Conservation (phyloP, 75 land plant species). For the Pseudotsuga menziesii region DNA sequence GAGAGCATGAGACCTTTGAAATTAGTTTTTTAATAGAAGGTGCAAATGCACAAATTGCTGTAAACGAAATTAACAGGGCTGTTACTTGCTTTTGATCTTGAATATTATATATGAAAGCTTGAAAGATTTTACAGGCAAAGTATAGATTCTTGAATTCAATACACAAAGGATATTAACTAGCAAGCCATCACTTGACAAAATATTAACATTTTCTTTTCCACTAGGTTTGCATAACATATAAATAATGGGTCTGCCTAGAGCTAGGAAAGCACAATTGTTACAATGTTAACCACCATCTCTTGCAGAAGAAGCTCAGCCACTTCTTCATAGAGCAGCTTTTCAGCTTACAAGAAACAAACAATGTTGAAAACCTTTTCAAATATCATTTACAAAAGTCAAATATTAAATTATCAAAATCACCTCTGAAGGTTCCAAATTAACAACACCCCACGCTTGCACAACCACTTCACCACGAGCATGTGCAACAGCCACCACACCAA, state of each 20-base stretch:
- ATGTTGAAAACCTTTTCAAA: neutral
- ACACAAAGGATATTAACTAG: neutral
- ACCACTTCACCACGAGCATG: constrained; percentile 39
- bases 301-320: neutral
- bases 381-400: neutral
- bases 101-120: neutral
- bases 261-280: neutral
- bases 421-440: constrained; percentile 34
- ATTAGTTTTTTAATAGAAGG: neutral
- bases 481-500: constrained; percentile 36
- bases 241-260: neutral
- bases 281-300: neutral
- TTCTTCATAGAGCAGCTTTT: neutral
- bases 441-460: constrained; percentile 46
- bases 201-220: neutral
- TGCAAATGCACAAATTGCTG: neutral
- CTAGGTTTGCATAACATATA: neutral
- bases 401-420: constrained; percentile 11
- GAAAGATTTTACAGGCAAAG: neutral
- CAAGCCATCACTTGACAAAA: neutral
- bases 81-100: neutral
- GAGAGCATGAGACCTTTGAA: neutral
- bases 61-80: neutral
- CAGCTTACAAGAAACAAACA: neutral
- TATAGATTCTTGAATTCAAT: neutral